Evolutionary conservation across 2,329 filamentous ascomycete genomes (phyloP).

Genomic region (Ascochyta koolunga): DNA sequence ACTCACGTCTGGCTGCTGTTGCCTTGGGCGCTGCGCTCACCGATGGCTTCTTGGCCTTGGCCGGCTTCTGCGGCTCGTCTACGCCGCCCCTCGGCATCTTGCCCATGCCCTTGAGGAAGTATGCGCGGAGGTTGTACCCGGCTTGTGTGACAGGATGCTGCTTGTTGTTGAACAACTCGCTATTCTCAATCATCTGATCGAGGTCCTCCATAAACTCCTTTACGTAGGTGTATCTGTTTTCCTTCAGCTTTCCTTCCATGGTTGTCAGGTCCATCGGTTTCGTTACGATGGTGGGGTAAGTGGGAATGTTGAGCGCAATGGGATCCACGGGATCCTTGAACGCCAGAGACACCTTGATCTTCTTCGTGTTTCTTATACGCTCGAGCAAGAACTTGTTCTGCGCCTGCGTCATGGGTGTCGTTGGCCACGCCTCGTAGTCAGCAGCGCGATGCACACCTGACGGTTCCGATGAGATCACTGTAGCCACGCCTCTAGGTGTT

Average conservation of each 20-base stretch:
- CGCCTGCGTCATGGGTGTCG: conserved; percentile 54
- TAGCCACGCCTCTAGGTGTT: conserved; percentile 22
- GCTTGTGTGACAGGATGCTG: conserved; percentile 74
- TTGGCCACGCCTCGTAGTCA: conserved; percentile 41
- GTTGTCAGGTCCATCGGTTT: conserved; percentile 83
- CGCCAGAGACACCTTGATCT: conserved; percentile 77
- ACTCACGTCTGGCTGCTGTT: conserved; percentile 54
- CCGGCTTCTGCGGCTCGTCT: conserved; percentile 65
- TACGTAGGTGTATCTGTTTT: conserved; percentile 71
- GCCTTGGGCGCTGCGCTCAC: conserved; percentile 36
- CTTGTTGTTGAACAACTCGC: conserved; percentile 79
- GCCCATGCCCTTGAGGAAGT: conserved; percentile 66
- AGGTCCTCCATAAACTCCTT: conserved; percentile 77
- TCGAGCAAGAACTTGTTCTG: conserved; percentile 69
- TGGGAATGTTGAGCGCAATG: conserved; percentile 76
- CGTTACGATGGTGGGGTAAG: conserved; percentile 73
- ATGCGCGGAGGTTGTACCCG: conserved; percentile 65
- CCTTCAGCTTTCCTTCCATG: conserved; percentile 81
- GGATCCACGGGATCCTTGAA: conserved; percentile 81
- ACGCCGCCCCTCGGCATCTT: conserved; percentile 62
- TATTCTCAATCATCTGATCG: conserved; percentile 78
- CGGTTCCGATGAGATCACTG: conserved; percentile 40
- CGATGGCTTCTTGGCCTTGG: conserved; percentile 51
- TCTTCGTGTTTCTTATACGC: conserved; percentile 77
- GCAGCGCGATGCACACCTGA: conserved; percentile 42